Evolutionary conservation across 305 asterid species (phyloP), one percentile per base, ranked within the genome.

Genomic region (Fraxinus velutina): DNA sequence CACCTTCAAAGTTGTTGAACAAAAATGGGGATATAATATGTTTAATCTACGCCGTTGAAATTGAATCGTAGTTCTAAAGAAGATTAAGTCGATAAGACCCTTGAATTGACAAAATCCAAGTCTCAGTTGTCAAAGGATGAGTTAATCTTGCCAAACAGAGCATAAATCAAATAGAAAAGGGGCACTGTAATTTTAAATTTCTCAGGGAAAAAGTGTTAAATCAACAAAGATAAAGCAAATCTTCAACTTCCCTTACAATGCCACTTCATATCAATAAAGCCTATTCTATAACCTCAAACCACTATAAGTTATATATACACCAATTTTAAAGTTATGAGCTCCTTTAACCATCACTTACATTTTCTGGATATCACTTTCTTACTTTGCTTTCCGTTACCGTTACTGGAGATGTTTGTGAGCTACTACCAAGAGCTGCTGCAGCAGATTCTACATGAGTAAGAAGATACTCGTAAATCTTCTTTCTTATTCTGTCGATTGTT

Each of bases 391-490:
- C 94, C 10, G 44, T 64, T 42, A 87, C 82, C 52, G 90, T 71
- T 42, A 87, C 82, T 37, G 90, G 88, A 47, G 91, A 84, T 15
- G 89, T 47, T 79, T 88, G 92, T 2, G 92, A 33, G 52, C 92
- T 88, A 57, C 93, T 90, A 34, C 96, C 98, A 79, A 93, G 94
- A 32, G 98, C 99, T 12, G 97, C 96, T 5, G 99, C 99, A 29
- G 98, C 98, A 68, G 98, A 94, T 82, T 96, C 99, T 0, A 96
- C 98, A 22, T 96, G 99, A 0, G 98, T 96, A 70, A 96, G 97
- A 82, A 96, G 97, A 87, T 96, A 94, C 87, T 94, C 99, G 2
- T 96, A 96, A 32, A 94, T 96, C 93, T 94, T 96, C 90, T 96
- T 96, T 74, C 98, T 86, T 84, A 96, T 94, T 88, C 98, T 88